These are phyloP conservation scores for Metschnikowia santaceciliae DNA, from an alignment of 805 yeast species.

Conservation along the genomic window DNA sequence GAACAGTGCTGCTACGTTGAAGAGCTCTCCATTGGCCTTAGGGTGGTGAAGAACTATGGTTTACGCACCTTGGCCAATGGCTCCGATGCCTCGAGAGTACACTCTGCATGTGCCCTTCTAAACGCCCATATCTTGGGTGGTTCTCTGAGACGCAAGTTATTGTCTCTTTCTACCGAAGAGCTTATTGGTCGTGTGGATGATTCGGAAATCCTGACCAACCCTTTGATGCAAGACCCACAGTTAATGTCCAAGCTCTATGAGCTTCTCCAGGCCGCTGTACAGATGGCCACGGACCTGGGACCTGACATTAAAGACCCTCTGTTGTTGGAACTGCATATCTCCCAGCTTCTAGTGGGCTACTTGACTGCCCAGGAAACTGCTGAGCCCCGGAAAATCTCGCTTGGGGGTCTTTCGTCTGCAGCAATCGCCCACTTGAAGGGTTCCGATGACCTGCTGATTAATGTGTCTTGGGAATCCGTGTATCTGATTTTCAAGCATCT, in stretches of 20 bases:
- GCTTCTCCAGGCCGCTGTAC: conserved; percentile 15
- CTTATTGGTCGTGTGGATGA: conserved; percentile 17
- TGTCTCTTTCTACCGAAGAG: conserved; percentile 15
- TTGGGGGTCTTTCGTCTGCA: conserved; percentile 10
- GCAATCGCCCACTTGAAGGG: conserved; percentile 7
- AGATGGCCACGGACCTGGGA: not conserved
- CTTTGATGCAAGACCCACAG: conserved; percentile 14
- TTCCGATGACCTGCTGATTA: not conserved
- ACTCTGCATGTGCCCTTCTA: conserved; percentile 11
- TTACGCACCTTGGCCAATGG: conserved; percentile 12
- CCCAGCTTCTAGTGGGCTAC: conserved; percentile 7
- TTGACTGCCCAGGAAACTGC: conserved; percentile 7
- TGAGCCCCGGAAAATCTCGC: conserved; percentile 5
- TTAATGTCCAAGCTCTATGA: conserved; percentile 18
- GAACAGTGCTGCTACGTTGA: conserved; percentile 19
- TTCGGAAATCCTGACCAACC: conserved; percentile 1
- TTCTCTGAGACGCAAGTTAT: conserved; percentile 9
- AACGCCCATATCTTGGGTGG: conserved; percentile 22
- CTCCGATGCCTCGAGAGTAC: conserved; percentile 12
- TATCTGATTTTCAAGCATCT: conserved; percentile 6
- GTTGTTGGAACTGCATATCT: conserved; percentile 1
- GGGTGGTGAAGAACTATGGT: conserved; percentile 11
- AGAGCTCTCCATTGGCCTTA: conserved; percentile 19
- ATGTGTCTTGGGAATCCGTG: conserved; percentile 8
- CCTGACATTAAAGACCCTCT: not conserved